Conservation (phyloP, 2,329 filamentous ascomycete species). For the Colletotrichum godetiae region DNA sequence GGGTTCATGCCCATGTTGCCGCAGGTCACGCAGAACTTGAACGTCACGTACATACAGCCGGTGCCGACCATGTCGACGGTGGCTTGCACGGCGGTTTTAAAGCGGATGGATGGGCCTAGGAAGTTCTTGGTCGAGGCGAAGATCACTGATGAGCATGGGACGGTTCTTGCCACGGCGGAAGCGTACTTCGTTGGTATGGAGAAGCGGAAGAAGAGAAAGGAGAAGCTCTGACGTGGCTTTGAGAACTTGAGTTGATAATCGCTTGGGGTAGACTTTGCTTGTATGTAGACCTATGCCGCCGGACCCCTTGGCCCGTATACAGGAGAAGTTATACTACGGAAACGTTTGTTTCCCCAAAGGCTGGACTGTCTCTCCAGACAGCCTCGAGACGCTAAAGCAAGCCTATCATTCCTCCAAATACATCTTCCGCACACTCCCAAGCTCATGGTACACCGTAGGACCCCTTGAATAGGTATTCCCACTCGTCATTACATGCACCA, state of each 20-base stretch:
- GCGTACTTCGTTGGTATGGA: not conserved
- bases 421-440: too few species aligned
- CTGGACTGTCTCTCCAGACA: too few species aligned
- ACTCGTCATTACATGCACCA: too few species aligned
- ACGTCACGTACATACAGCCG: not conserved
- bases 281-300: not conserved
- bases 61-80: not conserved
- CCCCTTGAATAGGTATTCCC: too few species aligned
- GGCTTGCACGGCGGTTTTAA: not conserved
- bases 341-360: too few species aligned
- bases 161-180: not conserved
- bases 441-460: too few species aligned
- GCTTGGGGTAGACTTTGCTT: not conserved
- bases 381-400: too few species aligned
- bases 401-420: too few species aligned
- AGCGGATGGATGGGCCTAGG: not conserved
- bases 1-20: not conserved
- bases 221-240: not conserved
- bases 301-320: not conserved
- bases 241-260: not conserved
- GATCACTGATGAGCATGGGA: not conserved
- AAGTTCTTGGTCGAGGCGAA: not conserved
- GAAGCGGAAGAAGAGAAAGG: not conserved
- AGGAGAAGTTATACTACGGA: too few species aligned
- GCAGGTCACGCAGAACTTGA: not conserved